Base-by-base conservation (phyloP, 805 yeast genomes). In the Teunomyces atbi region DNA sequence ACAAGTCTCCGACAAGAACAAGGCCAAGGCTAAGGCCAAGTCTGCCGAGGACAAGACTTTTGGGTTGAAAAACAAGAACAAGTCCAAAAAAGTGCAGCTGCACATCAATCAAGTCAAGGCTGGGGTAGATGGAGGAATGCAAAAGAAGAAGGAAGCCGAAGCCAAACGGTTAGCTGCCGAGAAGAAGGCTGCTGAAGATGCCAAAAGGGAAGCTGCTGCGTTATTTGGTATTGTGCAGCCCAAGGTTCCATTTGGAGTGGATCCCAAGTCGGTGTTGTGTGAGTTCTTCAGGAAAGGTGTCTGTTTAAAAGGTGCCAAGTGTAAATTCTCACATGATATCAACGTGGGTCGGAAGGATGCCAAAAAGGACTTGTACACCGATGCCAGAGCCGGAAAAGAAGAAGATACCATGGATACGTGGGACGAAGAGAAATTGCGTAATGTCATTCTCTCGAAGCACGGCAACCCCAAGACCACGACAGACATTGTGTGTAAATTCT, bases 401-500 rank as follows among this genome's bases (percentile, higher is more conserved):
- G 75, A 74, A 16, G 98, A 94, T 67, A 88, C 94, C 4, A 90
- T 92, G 97, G 97, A 90, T 58, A 77, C 76, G 39, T 92, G 98
- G 98, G 98, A 94, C 69, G 97, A 92, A 69, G 97, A 84, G 59
- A 94, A 91, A 73, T 81, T 94, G 64, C 80, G 95, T 63, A 77
- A 76, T 29, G 98, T 94, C 51, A 85, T 94, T 59, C 47, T 78
- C 53, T 89, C 97, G 45, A 94, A 94, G 70, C 97, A 91, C 59
- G 98, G 99, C 43, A 94, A 94, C 65, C 90, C 85, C 45, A 83
- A 83, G 65, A 89, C 97, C 8, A 90, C 97, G 11, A 94, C 99
- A 0, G 97, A 92, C 54, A 94, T 80, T 55, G 88, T 94, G 41
- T 94, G 99, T 79, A 94, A 91, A 66, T 82, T 67, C 68, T 95